Percentiles rank a stretch among this genome's conserved stretches.
These are phyloP conservation scores for Pichia sp. DNA, from an alignment of 1,139 yeast species.

Conservation along the genomic window DNA sequence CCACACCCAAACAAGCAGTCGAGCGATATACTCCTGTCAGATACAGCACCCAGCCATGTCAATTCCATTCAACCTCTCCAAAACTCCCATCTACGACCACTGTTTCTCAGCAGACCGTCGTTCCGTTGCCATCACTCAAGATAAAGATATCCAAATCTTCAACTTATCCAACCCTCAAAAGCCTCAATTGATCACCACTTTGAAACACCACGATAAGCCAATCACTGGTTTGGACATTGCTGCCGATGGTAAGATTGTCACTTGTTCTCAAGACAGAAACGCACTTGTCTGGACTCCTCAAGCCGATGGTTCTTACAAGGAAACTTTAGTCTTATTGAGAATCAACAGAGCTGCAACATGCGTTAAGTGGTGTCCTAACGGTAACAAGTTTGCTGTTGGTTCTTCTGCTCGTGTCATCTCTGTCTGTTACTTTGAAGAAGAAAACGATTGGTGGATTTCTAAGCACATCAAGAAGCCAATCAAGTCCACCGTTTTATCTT, in stretches of 20 bases:
- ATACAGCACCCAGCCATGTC: too few relatives aligned
- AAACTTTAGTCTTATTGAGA: conserved; percentile 88
- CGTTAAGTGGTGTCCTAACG: conserved; percentile 93
- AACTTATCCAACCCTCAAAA: conserved; percentile 41
- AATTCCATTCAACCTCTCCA: conserved; percentile 62
- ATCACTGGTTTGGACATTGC: conserved; percentile 96
- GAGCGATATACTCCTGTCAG: conserved; percentile 34
- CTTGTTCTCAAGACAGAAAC: conserved; percentile 97
- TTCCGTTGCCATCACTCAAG: conserved; percentile 79
- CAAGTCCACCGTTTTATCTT: conserved; percentile 78
- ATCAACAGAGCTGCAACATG: conserved; percentile 94
- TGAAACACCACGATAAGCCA: conserved; percentile 88
- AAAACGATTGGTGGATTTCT: conserved; percentile 99
- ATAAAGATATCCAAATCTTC: conserved; percentile 72
- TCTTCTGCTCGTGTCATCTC: conserved; percentile 95
- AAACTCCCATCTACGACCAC: conserved; percentile 87
- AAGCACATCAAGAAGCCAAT: conserved; percentile 94
- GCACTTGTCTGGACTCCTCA: conserved; percentile 94
- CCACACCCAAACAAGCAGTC: conserved; percentile 22
- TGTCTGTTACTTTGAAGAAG: conserved; percentile 92
- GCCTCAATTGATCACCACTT: conserved; percentile 56
- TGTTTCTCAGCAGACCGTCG: conserved; percentile 72
- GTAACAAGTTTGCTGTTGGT: conserved; percentile 94
- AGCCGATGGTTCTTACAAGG: conserved; percentile 59
- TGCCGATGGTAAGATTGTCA: conserved; percentile 84